Evolutionary conservation across 2,329 filamentous ascomycete species (phyloP).

Genomic region (Colletotrichum spaethianum): DNA sequence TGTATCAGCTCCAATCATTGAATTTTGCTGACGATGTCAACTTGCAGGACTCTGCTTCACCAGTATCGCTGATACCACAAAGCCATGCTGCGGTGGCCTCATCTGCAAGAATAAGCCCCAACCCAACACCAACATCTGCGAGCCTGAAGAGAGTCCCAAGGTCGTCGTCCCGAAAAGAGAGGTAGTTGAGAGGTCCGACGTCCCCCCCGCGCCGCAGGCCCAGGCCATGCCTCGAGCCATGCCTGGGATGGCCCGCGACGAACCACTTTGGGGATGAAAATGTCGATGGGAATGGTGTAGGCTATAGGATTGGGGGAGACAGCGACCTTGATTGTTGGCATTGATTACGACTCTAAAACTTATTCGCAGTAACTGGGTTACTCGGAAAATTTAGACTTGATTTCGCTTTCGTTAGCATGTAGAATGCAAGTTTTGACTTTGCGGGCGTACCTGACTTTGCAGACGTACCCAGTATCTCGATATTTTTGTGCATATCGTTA

Average conservation of each 20-base stretch:
- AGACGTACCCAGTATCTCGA: too few species aligned
- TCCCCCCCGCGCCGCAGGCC: not conserved
- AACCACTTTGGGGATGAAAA: not conserved
- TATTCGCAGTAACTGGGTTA: not conserved
- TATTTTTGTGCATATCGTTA: not conserved
- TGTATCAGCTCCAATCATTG: not conserved
- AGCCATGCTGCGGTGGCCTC: constrained; percentile 34
- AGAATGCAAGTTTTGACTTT: not conserved
- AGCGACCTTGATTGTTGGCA: not conserved
- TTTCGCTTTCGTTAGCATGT: not conserved
- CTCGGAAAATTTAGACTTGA: not conserved
- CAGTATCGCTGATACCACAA: constrained; percentile 7
- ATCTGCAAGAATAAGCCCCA: constrained; percentile 10
- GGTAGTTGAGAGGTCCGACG: not conserved
- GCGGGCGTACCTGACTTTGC: too few species aligned
- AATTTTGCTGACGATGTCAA: not conserved
- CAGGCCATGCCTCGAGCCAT: not conserved
- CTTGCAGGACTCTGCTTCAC: constrained; percentile 8
- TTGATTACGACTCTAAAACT: not conserved
- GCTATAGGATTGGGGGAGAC: not conserved
- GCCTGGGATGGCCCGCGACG: not conserved
- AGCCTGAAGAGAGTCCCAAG: constrained; percentile 7
- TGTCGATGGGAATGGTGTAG: not conserved
- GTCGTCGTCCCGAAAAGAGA: not conserved
- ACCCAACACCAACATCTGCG: constrained; percentile 21